These are phyloP conservation scores for Geosmithia morbida DNA, from an alignment of 2,329 filamentous ascomycete genomes.

Conservation along the genomic window DNA sequence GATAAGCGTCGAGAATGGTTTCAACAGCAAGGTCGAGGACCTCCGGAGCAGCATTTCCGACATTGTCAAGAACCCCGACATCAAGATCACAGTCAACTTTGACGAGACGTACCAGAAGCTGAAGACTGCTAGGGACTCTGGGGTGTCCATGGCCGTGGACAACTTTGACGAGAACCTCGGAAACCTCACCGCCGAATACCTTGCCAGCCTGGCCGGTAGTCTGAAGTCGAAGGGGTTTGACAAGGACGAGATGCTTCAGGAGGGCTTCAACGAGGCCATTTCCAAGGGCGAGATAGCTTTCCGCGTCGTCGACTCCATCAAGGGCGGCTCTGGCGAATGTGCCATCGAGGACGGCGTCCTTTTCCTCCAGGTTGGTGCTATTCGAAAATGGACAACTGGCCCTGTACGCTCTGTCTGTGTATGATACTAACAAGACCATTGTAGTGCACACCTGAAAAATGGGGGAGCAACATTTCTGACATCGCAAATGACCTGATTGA, in stretches of 20 bases:
- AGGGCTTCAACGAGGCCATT: slow-evolving; percentile 32
- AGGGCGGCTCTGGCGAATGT: slow-evolving; percentile 26
- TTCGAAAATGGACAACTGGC: neutral
- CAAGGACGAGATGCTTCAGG: slow-evolving; percentile 31
- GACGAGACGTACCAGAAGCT: slow-evolving; percentile 26
- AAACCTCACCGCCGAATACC: slow-evolving; percentile 23
- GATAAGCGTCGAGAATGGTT: neutral
- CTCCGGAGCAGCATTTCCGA: slow-evolving; percentile 21
- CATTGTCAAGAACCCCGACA: slow-evolving; percentile 20
- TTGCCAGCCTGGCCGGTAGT: slow-evolving; percentile 23
- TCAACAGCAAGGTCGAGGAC: neutral
- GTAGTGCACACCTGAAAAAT: neutral
- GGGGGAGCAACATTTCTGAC: neutral
- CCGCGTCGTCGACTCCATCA: slow-evolving; percentile 29
- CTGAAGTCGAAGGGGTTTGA: slow-evolving; percentile 29
- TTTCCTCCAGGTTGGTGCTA: slow-evolving; percentile 21
- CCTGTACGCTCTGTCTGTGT: neutral
- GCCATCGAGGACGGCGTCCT: slow-evolving; percentile 32
- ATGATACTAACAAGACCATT: neutral
- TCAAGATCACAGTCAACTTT: slow-evolving; percentile 32
- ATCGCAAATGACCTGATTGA: neutral
- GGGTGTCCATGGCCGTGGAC: slow-evolving; percentile 6
- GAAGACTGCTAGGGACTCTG: slow-evolving; percentile 13
- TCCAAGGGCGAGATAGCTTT: slow-evolving; percentile 25
- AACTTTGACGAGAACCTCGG: slow-evolving; percentile 32